A percentile compares a stretch with the other conserved stretches of the same genome.
phyloP scores from a whole-genome alignment of 306 rosid genomes.

The Rubus parviflorus region DNA sequence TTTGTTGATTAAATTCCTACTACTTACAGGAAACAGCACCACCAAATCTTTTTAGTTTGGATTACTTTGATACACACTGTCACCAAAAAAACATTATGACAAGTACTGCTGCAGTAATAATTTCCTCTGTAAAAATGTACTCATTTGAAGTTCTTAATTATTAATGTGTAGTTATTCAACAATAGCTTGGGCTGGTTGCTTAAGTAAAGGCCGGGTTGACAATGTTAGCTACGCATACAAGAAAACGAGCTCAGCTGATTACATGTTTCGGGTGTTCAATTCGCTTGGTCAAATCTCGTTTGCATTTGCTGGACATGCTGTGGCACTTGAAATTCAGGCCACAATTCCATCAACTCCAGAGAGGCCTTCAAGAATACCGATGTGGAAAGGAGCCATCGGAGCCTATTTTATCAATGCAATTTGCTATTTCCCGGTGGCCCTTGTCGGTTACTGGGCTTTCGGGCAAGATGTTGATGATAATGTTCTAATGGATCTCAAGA shows the following conservation, averaged over 20 bases:
- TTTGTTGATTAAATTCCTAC: too few species aligned
- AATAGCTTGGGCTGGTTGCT: slow-evolving; percentile 84
- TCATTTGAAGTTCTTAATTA: background rate
- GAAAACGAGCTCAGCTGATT: slow-evolving; percentile 52
- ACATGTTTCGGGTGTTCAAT: slow-evolving; percentile 70
- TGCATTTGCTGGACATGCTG: slow-evolving; percentile 97
- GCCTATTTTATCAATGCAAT: slow-evolving; percentile 77
- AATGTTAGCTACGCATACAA: slow-evolving; percentile 80
- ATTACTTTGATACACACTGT: background rate
- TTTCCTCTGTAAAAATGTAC: too few species aligned
- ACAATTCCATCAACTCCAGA: slow-evolving; percentile 91
- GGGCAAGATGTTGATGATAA: slow-evolving; percentile 84
- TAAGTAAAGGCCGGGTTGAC: slow-evolving; percentile 53
- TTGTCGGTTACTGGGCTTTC: slow-evolving; percentile 84
- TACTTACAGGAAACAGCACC: background rate
- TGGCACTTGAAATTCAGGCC: slow-evolving; percentile 89
- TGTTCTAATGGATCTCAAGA: slow-evolving; percentile 60
- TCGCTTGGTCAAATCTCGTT: slow-evolving; percentile 85
- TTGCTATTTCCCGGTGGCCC: slow-evolving; percentile 93
- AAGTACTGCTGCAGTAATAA: too few species aligned
- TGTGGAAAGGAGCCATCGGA: slow-evolving; percentile 92
- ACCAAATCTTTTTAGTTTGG: background rate
- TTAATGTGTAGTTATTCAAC: slow-evolving; percentile 76
- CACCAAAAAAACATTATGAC: background rate
- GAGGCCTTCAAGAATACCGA: slow-evolving; percentile 68